phyloP scores from a whole-genome alignment of 2,329 filamentous ascomycete genomes.

The Aspergillus alliaceus region DNA sequence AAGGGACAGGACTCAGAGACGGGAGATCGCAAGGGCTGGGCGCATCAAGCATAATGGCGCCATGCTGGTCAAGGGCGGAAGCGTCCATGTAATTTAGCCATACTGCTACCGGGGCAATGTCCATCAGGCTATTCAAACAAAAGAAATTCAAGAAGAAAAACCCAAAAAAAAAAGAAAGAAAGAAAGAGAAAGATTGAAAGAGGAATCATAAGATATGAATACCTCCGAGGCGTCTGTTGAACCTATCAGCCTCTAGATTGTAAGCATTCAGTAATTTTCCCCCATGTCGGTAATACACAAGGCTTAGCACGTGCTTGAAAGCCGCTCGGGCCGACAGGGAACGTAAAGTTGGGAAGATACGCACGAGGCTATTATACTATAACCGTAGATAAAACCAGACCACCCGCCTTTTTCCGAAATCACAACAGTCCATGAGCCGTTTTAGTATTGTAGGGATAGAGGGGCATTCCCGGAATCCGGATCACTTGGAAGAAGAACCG shows the following conservation, averaged over 20 bases:
- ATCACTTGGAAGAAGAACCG: not conserved
- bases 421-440: slow-evolving; percentile 13
- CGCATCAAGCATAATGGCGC: slow-evolving; percentile 18
- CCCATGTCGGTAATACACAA: no score
- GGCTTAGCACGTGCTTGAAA: not conserved
- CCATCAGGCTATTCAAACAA: slow-evolving; percentile 12
- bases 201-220: not conserved
- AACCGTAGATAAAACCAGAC: slow-evolving; percentile 18
- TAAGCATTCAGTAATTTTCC: no score
- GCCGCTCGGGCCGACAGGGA: no score
- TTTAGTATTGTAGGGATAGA: slow-evolving; percentile 8
- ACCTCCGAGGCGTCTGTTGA: not conserved
- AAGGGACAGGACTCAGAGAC: slow-evolving; percentile 19
- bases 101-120: slow-evolving; percentile 17
- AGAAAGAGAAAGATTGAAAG: slow-evolving; percentile 12
- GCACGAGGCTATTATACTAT: slow-evolving; percentile 1
- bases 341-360: slow-evolving; percentile 8
- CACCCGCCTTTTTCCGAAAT: slow-evolving; percentile 37
- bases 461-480: slow-evolving; percentile 26
- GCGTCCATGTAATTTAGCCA: slow-evolving; percentile 34
- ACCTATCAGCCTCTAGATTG: not conserved
- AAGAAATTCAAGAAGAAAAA: slow-evolving; percentile 14
- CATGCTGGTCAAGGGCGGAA: slow-evolving; percentile 27
- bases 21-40: slow-evolving; percentile 10
- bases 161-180: no score